Evolutionary conservation across 345 rosid species (phyloP), one percentile per base, ranked within the genome.

Genomic region (Limnanthes douglasii): DNA sequence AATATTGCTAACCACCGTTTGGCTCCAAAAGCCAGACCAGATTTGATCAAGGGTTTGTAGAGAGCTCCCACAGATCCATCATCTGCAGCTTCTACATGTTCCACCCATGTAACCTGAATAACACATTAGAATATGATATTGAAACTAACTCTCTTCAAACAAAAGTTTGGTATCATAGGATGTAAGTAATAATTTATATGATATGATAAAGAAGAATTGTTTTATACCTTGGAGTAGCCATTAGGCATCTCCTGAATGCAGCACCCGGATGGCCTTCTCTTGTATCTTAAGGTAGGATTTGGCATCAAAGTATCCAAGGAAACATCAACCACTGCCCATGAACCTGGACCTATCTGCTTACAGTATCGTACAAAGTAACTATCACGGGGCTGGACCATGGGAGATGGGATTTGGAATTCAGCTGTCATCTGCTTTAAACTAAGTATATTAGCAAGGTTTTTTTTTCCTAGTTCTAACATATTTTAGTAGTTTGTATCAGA

Each of bases 301-400:
- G 78, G 79, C 13, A 74, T 71, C 40, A 83, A 41, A 48, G 59
- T 59, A 59, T 90, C 96, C 63, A 90, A 64, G 8, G 94, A 90
- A 44, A 80, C 86, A 48, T 84, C 98, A 3, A 84, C 98, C 27
- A 90, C 85, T 2, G 92, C 94, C 96, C 98, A 90, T 0, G 79
- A 61, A 16, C 92, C 94, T 24, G 84, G 95, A 12, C 48, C 60
- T 39, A 80, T 85, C 24, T 80, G 78, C 42, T 84, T 90, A 38
- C 94, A 84, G 38, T 84, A 84, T 32, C 98, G 72, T 8, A 65
- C 78, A 21, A 53, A 84, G 41, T 90, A 80, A 11, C 72, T 65
- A 57, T 84, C 96, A 0, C 96, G 64, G 11, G 96, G 74, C 0
- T 95, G 94, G 8, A 77, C 96, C 3, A 84, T 58, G 1, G 98